Evolutionary conservation across 441 rosid genomes (phyloP), one percentile per base, ranked within the genome.

Genomic region (Populus hybrid): DNA sequence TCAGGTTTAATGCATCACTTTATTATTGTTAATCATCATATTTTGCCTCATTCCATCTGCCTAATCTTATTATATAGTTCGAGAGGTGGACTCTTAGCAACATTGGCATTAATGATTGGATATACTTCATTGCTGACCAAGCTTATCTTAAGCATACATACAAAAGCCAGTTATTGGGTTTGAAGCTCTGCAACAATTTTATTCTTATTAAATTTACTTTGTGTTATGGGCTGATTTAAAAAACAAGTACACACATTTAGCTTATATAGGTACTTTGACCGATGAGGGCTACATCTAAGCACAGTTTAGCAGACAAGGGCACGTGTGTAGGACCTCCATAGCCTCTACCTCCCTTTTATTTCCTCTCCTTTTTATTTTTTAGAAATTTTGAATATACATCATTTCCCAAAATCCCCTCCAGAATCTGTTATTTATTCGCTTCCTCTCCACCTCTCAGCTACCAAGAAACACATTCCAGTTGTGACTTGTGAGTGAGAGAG

Each of bases 311-410:
- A 83, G 98, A 93, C 95, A 93, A 85, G 83, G 86, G 87, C 97
- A 92, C 85, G 89, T 90, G 97, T 88, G 97, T 90, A 90, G 98
- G 98, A 79, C 95, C 95, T 84, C 75, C 70, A 76, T 80, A 81
- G 69, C 61, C 83, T 81, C 81, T 74, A 46, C 78, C 74, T 80
- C 82, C 81, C 76, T 77, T 73, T 18, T 70, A 79, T 71, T 78
- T 76, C 80, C 79, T 35, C 63, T 34, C n/a, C 36, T 20, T 2
- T 34, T 68, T 77, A 26, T 36, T 70, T 61, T 73, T 72, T 54
- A 32, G 12, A 9, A 18, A 4, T 73, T 64, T 50, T 57, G 6
- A 50, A 40, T 36, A 64, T 81, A 74, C 82, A 82, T 67, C 80
- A 82, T 79, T 86, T 79, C 83, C 77, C 30, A 72, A 81, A 81